These are phyloP conservation scores for Pseudogymnoascus sp. DNA, from an alignment of 2,329 filamentous ascomycete genomes.

Conservation along the genomic window DNA sequence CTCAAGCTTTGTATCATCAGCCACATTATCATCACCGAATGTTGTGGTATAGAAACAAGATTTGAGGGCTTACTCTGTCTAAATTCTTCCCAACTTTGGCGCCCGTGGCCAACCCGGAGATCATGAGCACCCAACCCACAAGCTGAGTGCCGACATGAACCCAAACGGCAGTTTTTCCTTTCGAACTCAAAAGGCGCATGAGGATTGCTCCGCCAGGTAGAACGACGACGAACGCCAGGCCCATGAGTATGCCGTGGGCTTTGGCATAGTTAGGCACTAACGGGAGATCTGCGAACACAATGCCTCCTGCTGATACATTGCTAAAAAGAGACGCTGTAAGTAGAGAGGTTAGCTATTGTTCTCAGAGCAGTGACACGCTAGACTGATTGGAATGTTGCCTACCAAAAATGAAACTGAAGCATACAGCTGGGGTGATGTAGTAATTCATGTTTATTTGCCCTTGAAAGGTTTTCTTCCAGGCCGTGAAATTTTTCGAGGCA, in stretches of 20 bases:
- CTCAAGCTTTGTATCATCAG: conserved; percentile 42
- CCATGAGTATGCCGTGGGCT: conserved; percentile 55
- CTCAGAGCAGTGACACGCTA: neutral
- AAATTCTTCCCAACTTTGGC: conserved; percentile 39
- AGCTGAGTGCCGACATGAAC: conserved; percentile 52
- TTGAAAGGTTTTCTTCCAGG: neutral
- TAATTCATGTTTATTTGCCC: neutral
- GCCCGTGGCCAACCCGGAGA: conserved; percentile 53
- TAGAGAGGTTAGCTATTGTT: neutral
- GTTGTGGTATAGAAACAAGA: conserved; percentile 7
- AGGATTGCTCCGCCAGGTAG: conserved; percentile 55
- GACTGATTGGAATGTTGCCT: neutral
- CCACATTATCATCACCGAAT: conserved; percentile 15
- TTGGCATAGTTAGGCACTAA: conserved; percentile 13
- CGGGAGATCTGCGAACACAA: neutral
- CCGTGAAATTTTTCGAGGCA: neutral
- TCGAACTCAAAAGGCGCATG: conserved; percentile 52
- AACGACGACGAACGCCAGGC: conserved; percentile 48
- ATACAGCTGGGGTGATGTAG: neutral
- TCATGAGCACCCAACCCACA: conserved; percentile 49
- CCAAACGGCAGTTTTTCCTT: conserved; percentile 22
- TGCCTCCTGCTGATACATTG: neutral
- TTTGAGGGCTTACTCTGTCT: conserved; percentile 34
- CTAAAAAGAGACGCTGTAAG: neutral
- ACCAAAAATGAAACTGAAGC: neutral